These are phyloP conservation scores for Aspergillus tanneri DNA, from an alignment of 2,329 filamentous ascomycete species.

Conservation along the genomic window DNA sequence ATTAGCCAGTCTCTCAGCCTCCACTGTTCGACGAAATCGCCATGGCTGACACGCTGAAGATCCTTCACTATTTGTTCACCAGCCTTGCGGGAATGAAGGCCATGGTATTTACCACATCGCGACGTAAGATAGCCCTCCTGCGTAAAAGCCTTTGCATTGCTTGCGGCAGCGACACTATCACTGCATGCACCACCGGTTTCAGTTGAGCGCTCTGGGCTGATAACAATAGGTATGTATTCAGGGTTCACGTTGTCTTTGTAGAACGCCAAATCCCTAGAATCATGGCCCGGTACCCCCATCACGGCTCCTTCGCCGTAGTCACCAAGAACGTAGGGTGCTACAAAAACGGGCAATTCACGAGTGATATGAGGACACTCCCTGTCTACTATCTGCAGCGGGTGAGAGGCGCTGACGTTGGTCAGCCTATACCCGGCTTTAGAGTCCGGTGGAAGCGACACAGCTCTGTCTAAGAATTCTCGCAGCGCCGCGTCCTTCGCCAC, in stretches of 20 bases:
- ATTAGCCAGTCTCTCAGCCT: conserved; percentile 85
- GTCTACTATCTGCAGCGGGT: conserved; percentile 61
- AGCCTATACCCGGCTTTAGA: conserved; percentile 67
- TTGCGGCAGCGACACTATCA: conserved; percentile 27
- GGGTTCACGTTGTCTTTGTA: conserved; percentile 69
- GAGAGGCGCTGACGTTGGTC: conserved; percentile 60
- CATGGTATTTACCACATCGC: conserved; percentile 64
- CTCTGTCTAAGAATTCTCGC: conserved; percentile 63
- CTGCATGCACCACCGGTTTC: conserved; percentile 8
- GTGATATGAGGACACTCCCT: conserved; percentile 44
- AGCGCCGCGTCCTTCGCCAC: conserved; percentile 62
- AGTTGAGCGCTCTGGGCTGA: conserved; percentile 47
- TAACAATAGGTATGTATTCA: conserved; percentile 62
- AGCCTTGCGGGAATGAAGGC: conserved; percentile 63
- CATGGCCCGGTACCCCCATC: conserved; percentile 89
- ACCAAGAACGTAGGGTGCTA: conserved; percentile 79
- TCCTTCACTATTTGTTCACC: conserved; percentile 58
- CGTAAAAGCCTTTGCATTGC: conserved; percentile 57
- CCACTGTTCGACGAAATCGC: conserved; percentile 69
- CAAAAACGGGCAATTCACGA: conserved; percentile 68
- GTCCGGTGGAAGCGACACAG: conserved; percentile 54
- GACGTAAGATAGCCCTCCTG: conserved; percentile 67
- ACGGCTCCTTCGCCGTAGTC: conserved; percentile 85
- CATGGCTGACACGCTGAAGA: conserved; percentile 55
- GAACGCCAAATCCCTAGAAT: conserved; percentile 73